These are phyloP conservation scores for Eragrostis curvula DNA, from an alignment of 176 grass and related monocot species.

Conservation along the genomic window DNA sequence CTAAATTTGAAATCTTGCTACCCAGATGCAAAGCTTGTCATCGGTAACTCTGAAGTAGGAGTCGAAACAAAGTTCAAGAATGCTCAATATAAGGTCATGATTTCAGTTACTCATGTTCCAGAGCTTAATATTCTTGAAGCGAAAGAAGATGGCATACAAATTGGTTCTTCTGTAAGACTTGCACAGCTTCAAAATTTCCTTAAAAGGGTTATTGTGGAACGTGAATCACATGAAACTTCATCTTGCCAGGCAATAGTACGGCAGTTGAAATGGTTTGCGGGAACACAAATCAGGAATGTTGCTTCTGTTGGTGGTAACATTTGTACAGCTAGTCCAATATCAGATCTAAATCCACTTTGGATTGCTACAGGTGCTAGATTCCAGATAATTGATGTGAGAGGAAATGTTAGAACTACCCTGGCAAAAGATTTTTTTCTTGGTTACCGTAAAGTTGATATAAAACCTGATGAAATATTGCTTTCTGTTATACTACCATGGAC, in stretches of 20 bases:
- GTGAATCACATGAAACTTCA: constrained; percentile 58
- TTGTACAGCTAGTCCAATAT: constrained; percentile 99
- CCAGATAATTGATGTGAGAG: constrained; percentile 67
- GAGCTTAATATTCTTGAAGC: constrained; percentile 72
- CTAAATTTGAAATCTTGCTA: constrained; percentile 74
- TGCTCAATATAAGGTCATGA: constrained; percentile 69
- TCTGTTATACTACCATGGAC: constrained; percentile 90
- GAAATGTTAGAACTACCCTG: constrained; percentile 62
- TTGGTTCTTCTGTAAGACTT: constrained; percentile 89
- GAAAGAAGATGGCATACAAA: constrained; percentile 82
- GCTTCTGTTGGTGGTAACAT: constrained; percentile 98
- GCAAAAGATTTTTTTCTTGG: constrained; percentile 93
- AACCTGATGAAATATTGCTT: constrained; percentile 75
- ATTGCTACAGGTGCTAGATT: constrained; percentile 82
- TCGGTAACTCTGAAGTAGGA: constrained; percentile 93
- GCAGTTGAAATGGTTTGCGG: constrained; percentile 98
- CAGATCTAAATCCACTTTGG: constrained; percentile 98
- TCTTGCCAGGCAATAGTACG: constrained; percentile 79
- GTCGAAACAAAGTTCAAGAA: constrained; percentile 97
- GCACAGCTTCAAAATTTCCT: constrained; percentile 74
- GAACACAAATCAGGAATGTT: constrained; percentile 95
- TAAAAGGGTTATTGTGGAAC: constrained; percentile 60
- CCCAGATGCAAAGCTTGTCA: constrained; percentile 82
- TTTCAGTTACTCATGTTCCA: constrained; percentile 83
- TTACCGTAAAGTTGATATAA: constrained; percentile 89